phyloP scores from a whole-genome alignment of 495 filamentous ascomycete species.

The Platismatia glauca region DNA sequence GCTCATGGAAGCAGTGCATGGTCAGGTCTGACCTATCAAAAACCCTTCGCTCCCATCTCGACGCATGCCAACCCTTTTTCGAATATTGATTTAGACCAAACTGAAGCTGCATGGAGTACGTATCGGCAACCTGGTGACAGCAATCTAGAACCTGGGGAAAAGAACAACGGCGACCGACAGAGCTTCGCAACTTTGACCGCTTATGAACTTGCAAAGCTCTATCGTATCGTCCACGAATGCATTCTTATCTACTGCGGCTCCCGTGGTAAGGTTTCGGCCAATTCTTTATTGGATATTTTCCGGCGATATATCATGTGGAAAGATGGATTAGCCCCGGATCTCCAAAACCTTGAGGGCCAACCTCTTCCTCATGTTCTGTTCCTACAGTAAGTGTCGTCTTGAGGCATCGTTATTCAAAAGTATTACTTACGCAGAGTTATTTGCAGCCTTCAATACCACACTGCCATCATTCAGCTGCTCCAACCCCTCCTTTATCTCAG shows the following conservation, averaged over 20 bases:
- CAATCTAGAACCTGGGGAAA: neutral
- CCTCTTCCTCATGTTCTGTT: slow-evolving; percentile 32
- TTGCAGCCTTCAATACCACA: slow-evolving; percentile 22
- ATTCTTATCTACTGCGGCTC: slow-evolving; percentile 32
- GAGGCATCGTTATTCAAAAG: neutral
- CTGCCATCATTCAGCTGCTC: slow-evolving; percentile 19
- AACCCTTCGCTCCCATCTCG: slow-evolving; percentile 13
- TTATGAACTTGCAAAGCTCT: slow-evolving; percentile 26
- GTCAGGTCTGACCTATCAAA: slow-evolving; percentile 23
- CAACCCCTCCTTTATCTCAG: slow-evolving; percentile 14
- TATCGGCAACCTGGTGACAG: slow-evolving; percentile 17
- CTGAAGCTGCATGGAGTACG: slow-evolving; percentile 8
- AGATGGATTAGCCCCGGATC: slow-evolving; percentile 23
- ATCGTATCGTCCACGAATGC: slow-evolving; percentile 28
- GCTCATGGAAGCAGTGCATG: slow-evolving; percentile 14
- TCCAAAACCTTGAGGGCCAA: slow-evolving; percentile 24
- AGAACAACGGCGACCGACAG: neutral
- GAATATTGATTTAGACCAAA: slow-evolving; percentile 2
- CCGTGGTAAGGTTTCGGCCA: slow-evolving; percentile 23
- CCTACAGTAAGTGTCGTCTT: slow-evolving; percentile 26
- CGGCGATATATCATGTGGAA: slow-evolving; percentile 28
- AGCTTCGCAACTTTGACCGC: slow-evolving; percentile 19
- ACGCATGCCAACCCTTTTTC: slow-evolving; percentile 10
- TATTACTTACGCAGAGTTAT: neutral
- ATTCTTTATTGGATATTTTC: slow-evolving; percentile 26